Conservation (phyloP, 192 early-diverging fungal genomes). For the Linnemannia schmuckeri region DNA sequence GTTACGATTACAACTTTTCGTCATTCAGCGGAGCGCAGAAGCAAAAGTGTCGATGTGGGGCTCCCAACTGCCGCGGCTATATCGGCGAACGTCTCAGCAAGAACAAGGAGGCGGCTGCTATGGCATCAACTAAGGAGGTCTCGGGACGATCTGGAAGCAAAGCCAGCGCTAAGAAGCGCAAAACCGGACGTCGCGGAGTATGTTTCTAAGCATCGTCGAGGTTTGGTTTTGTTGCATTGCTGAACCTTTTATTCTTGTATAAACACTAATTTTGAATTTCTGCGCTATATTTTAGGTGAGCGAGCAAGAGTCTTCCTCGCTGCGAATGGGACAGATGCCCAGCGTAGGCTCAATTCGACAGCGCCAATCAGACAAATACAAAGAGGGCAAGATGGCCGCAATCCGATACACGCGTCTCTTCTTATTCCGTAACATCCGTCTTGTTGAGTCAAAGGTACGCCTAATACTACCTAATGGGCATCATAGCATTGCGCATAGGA, state of each 20-base stretch:
- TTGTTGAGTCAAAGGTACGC: conserved; percentile 45
- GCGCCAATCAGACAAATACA: conserved; percentile 51
- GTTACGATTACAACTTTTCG: conserved; percentile 90
- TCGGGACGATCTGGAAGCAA: conserved; percentile 28
- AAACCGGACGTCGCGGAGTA: conserved; percentile 33
- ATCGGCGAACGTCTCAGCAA: conserved; percentile 62
- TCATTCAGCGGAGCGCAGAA: conserved; percentile 72
- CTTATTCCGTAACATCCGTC: conserved; percentile 44
- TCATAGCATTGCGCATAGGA: too few relatives aligned
- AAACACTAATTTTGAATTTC: not conserved
- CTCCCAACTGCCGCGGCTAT: conserved; percentile 74
- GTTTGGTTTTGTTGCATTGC: not conserved
- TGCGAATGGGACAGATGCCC: conserved; percentile 34
- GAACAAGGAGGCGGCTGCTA: conserved; percentile 9
- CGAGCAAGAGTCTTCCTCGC: conserved; percentile 18
- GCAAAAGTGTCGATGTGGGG: conserved; percentile 80
- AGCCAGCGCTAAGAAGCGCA: conserved; percentile 32
- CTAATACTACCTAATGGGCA: not conserved
- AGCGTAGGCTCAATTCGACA: conserved; percentile 40
- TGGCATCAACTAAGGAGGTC: not conserved
- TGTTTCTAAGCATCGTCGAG: not conserved
- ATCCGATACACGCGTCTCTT: conserved; percentile 45
- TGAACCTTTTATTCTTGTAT: not conserved
- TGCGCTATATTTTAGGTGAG: conserved; percentile 11
- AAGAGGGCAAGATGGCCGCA: conserved; percentile 39